These are phyloP conservation scores for Monilinia polystroma DNA, from an alignment of 2,329 filamentous ascomycete genomes.

Conservation along the genomic window DNA sequence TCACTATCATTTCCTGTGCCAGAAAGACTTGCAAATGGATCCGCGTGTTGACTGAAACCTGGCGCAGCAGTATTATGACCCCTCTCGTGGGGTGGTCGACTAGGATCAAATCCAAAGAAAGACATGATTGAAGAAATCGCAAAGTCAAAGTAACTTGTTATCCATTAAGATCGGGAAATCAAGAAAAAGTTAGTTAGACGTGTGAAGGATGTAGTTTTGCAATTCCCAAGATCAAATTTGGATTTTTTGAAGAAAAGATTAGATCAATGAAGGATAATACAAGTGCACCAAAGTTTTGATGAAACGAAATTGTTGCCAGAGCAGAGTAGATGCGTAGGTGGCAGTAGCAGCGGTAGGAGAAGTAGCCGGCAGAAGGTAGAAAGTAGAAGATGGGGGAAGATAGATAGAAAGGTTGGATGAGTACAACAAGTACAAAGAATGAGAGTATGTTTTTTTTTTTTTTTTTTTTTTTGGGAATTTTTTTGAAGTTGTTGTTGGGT, in stretches of 20 bases:
- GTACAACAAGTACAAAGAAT: slow-evolving; percentile 9
- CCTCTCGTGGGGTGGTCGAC: slow-evolving; percentile 56
- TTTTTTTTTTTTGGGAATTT: neutral
- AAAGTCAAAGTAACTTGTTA: neutral
- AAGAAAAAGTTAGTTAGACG: neutral
- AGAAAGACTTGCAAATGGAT: slow-evolving; percentile 85
- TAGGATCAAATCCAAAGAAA: slow-evolving; percentile 85
- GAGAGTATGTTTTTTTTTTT: neutral
- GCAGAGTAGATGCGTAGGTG: neutral
- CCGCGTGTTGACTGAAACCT: slow-evolving; percentile 78
- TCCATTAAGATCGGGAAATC: slow-evolving; percentile 13
- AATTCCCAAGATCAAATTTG: neutral
- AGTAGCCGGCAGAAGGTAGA: no score
- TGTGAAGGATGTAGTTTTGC: neutral
- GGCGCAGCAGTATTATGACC: slow-evolving; percentile 67
- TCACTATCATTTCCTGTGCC: slow-evolving; percentile 59
- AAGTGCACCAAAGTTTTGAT: neutral
- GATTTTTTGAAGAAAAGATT: neutral
- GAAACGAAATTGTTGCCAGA: slow-evolving; percentile 2
- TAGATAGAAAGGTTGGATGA: neutral
- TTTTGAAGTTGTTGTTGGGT: neutral
- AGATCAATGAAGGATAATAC: slow-evolving; percentile 12
- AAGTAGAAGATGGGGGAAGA: neutral
- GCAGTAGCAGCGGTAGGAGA: neutral
- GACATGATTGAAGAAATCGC: slow-evolving; percentile 60